phyloP scores from a whole-genome alignment of 169 alveolate species.

The Babesia divergens region DNA sequence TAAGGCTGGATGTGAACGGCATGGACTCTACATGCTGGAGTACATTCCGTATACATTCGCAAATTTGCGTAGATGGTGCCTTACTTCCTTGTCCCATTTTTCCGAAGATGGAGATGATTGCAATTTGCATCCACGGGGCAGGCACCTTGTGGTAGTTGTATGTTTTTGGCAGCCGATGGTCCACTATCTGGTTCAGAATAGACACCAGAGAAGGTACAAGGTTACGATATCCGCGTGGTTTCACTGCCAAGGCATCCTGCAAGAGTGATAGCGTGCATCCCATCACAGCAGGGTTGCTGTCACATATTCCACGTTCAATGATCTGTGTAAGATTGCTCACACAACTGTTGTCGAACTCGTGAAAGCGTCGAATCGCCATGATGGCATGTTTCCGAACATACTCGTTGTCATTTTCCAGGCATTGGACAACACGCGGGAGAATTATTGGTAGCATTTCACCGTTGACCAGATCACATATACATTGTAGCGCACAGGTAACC shows the following conservation, averaged over 20 bases:
- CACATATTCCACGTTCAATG: constrained; percentile 87
- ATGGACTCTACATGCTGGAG: constrained; percentile 69
- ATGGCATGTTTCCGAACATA: constrained; percentile 90
- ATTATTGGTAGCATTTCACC: constrained; percentile 87
- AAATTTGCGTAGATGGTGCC: constrained; percentile 13
- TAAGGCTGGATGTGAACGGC: constrained; percentile 72
- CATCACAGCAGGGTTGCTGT: constrained; percentile 93
- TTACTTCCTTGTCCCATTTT: constrained; percentile 17
- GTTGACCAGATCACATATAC: constrained; percentile 86
- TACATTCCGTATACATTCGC: constrained; percentile 64
- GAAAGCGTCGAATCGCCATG: constrained; percentile 81
- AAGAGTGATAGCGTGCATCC: constrained; percentile 86
- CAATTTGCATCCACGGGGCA: constrained; percentile 95
- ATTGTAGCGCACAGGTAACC: constrained; percentile 86
- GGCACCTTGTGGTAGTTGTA: constrained; percentile 93
- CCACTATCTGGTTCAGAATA: constrained; percentile 89
- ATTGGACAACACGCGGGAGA: constrained; percentile 81
- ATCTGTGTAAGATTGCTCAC: constrained; percentile 14
- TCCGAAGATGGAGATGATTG: constrained; percentile 33
- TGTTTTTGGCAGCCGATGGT: constrained; percentile 87
- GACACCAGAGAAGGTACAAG: constrained; percentile 84
- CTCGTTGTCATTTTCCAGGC: constrained; percentile 82
- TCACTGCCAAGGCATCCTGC: constrained; percentile 72
- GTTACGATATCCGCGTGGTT: constrained; percentile 80
- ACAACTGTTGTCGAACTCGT: constrained; percentile 65